Base-by-base conservation (phyloP, 2,329 filamentous ascomycete genomes). In the Clarireedia hainanense region DNA sequence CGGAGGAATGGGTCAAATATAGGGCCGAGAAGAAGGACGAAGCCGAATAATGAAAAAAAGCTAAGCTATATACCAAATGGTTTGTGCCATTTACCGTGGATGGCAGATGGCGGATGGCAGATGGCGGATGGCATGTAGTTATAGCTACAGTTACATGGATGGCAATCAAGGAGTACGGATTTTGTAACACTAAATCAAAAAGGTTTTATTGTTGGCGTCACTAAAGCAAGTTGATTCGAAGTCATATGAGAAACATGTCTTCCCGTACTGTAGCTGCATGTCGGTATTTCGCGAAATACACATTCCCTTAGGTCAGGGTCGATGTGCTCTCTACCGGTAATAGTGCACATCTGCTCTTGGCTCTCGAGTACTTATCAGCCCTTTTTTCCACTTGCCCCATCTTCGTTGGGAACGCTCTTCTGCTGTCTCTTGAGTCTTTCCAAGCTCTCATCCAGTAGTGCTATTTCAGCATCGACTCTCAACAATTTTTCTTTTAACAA, bases 381-480 rank as follows among this genome's bases (percentile, higher is more conserved):
- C 45, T 26, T 43, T 6, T 47, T 53, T 48, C 3, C 20, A n/a
- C 12, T 34, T 34, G 5, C 26, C 47, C n/a, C 39, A 27, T 52
- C 15, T n/a, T 10, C 43, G n/a, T 27, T 12, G 15, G 27, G 17
- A 39, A 52, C 45, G 4, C 23, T 47, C 10, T 49, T 62, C 52
- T 57, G 47, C 34, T 52, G 48, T 20, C 39, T 42, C 6, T 34
- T 30, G 27, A 52, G 37, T 55, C 55, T 75, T 48, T 76, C 78
- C 62, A 94, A 88, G 65, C 82, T 83, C 53, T 92, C 89, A 64
- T 94, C 88, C 37, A 92, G 76, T 5, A 94, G 70, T 0, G 88
- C 84, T 69, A 94, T 90, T 59, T 92, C 86, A 1, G 81, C 86
- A 61, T 94, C 85, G 3, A 92, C 73, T 59, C 76, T 78, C 26